These are phyloP conservation scores for Letharia lupina DNA, from an alignment of 495 filamentous ascomycete species.

Conservation along the genomic window DNA sequence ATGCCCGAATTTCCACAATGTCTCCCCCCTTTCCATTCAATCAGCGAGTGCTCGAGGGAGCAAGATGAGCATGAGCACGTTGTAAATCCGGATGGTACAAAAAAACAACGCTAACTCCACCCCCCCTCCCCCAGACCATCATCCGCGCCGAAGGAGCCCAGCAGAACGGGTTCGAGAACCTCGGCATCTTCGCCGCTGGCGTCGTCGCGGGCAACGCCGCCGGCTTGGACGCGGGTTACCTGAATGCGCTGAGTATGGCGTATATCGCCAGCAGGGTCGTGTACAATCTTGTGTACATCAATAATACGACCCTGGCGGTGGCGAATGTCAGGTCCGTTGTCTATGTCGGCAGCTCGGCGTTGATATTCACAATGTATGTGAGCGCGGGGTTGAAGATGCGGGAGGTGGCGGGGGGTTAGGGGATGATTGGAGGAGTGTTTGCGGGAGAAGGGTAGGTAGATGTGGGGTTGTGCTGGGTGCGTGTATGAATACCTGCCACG, in stretches of 20 bases:
- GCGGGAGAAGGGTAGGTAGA: too few relatives aligned
- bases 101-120: too few relatives aligned
- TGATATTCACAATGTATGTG: too few relatives aligned
- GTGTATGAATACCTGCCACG: too few relatives aligned
- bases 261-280: background rate
- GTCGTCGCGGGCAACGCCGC: constrained; percentile 44
- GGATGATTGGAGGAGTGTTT: too few relatives aligned
- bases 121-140: constrained; percentile 24
- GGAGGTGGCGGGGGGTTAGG: too few relatives aligned
- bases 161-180: constrained; percentile 42
- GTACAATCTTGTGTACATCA: constrained; percentile 3
- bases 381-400: too few relatives aligned
- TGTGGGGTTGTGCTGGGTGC: too few relatives aligned
- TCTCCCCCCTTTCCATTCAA: background rate
- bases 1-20: too few relatives aligned
- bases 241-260: constrained; percentile 1
- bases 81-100: too few relatives aligned
- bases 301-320: background rate
- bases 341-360: background rate
- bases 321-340: background rate
- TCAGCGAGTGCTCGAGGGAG: background rate
- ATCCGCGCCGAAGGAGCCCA: constrained; percentile 40
- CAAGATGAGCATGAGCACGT: too few relatives aligned
- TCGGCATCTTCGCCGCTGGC: constrained; percentile 41
- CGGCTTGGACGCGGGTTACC: constrained; percentile 21